These are phyloP conservation scores for Fagopyrum tataricum DNA, from an alignment of 148 eudicot species.

Conservation along the genomic window DNA sequence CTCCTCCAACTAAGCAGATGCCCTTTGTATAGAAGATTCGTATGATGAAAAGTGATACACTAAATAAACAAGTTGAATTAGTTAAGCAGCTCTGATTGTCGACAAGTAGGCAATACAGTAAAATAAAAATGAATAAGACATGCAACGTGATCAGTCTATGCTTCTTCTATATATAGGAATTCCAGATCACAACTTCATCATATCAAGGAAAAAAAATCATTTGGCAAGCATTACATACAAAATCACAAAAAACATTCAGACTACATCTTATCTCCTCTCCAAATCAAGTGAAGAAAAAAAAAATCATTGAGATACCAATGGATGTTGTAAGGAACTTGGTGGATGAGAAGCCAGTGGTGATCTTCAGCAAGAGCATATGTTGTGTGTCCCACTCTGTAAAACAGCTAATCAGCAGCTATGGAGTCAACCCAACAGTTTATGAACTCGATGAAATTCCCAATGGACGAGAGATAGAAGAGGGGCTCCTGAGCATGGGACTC, in stretches of 20 bases:
- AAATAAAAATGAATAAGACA: no score
- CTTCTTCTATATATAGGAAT: not conserved
- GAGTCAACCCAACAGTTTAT: constrained; percentile 37
- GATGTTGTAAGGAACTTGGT: constrained; percentile 3
- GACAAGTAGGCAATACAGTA: not conserved
- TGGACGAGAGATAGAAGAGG: not conserved
- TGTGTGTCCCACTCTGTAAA: constrained; percentile 39
- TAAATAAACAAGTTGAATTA: not conserved
- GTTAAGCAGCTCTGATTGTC: not conserved
- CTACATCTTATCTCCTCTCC: not conserved
- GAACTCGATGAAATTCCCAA: constrained; percentile 41
- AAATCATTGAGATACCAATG: not conserved
- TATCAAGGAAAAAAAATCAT: not conserved
- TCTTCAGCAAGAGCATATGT: constrained; percentile 46
- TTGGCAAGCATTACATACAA: not conserved
- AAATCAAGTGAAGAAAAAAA: not conserved
- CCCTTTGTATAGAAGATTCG: not conserved
- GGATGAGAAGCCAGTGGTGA: constrained; percentile 37
- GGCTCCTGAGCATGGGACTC: constrained; percentile 22
- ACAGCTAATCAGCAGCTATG: constrained; percentile 36
- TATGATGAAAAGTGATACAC: not conserved
- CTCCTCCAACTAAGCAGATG: not conserved
- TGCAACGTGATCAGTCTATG: not conserved
- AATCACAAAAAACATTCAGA: not conserved
- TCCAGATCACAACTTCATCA: constrained; percentile 5